Evolutionary conservation across 352 stramenopile species (phyloP), one percentile per base, ranked within the genome.

Genomic region (Globisporangium solare): DNA sequence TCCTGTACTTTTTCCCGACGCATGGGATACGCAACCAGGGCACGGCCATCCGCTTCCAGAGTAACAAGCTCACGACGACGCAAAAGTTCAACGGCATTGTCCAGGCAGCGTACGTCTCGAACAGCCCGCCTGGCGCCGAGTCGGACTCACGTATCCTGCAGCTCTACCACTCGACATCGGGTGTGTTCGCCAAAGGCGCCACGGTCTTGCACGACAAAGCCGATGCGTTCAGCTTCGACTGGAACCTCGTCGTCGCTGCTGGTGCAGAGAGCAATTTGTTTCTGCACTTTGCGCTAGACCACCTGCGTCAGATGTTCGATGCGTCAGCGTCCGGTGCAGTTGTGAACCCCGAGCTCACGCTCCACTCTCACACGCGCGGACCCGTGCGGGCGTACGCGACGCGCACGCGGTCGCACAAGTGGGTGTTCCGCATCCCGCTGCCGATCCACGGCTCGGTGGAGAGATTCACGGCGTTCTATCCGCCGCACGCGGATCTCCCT

Each of bases 301-400:
- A 92, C 22, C 51, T 89, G 39, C 63, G 79, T 40, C 43, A 59
- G 18, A 83, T 92, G 75, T 58, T 89, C 39, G 75, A 86, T 42
- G 40, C 42, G 4, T 65, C 66, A 2, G 74, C 59, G 39, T 70
- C 68, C 7, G 68, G 77, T 51, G 56, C 32, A 11, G 18, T 43
- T n/a, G 58, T 60, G 11, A 74, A 76, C 20, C 63, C 72, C 0
- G 74, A 86, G 49, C 76, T 94, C 17, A 61, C 59, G 49, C 64
- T 94, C n/a, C 68, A 83, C 51, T 83, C 82, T 13, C 79, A 94
- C 60, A 92, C 84, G 0, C 79, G 83, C 13, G 84, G 84, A 2
- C 76, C 66, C 2, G 77, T 92, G 73, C 70, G 69, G 47, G 82
- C 81, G 22, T 86, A 88, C 59, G 63, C 69, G 35, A 62, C 61